Conservation (phyloP, 176 grass and related monocot genomes). For the Musa acuminata region DNA sequence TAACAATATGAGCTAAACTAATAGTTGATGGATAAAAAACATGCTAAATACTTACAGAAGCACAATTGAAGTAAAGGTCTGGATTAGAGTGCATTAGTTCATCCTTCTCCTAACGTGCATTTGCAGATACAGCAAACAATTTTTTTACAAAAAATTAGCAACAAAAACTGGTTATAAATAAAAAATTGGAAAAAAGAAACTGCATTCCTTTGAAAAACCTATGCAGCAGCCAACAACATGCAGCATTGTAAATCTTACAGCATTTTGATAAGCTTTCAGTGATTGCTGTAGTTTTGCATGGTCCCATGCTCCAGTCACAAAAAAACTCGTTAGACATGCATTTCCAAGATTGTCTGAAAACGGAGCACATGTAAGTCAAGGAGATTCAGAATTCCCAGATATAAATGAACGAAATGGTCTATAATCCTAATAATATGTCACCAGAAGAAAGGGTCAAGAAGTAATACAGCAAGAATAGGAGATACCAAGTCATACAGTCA, state of each 20-base stretch:
- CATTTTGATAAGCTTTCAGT: conserved; percentile 97
- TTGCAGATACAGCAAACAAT: conserved; percentile 19
- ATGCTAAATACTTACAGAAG: conserved; percentile 49
- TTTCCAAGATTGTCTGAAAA: conserved; percentile 84
- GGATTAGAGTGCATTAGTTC: conserved; percentile 64
- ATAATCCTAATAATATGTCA: background rate
- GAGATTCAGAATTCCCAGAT: background rate
- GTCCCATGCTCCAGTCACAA: conserved; percentile 71
- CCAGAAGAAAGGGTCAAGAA: no score
- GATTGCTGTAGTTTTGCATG: conserved; percentile 66
- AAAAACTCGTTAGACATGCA: conserved; percentile 96
- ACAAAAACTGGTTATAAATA: conserved; percentile 16
- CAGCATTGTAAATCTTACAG: conserved; percentile 54
- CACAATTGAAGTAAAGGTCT: conserved; percentile 85
- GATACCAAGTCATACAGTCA: no score
- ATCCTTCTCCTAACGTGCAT: conserved; percentile 73
- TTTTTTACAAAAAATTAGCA: conserved; percentile 11
- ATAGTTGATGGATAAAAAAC: background rate
- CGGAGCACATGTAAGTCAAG: conserved; percentile 2
- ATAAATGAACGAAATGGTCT: background rate
- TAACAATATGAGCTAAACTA: conserved; percentile 12
- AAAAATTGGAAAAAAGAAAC: background rate
- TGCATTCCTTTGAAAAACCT: background rate
- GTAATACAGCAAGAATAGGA: no score
- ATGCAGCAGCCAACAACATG: no score